phyloP scores from a whole-genome alignment of 805 yeast genomes.

The Metschnikowia matae region DNA sequence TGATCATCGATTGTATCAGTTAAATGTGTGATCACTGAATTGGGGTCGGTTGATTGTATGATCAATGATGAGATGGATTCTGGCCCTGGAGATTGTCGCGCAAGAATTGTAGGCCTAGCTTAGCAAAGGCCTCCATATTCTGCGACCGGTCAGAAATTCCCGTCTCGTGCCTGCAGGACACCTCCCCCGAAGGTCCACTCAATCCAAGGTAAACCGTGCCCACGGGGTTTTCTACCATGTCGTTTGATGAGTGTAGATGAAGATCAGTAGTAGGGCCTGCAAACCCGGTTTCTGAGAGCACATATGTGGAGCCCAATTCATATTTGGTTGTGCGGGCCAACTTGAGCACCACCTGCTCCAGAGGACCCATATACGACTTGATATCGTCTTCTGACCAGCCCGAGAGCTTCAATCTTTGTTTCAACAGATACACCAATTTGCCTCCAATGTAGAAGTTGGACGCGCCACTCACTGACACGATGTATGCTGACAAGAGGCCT shows the following conservation, averaged over 20 bases:
- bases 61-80: background rate
- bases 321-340: slow-evolving; percentile 75
- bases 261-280: slow-evolving; percentile 66
- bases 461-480: slow-evolving; percentile 83
- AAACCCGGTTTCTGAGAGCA: slow-evolving; percentile 81
- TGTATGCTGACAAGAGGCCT: slow-evolving; percentile 74
- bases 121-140: slow-evolving; percentile 78
- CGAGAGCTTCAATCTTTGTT: slow-evolving; percentile 65
- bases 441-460: slow-evolving; percentile 82
- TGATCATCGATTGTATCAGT: no score
- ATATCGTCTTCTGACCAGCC: slow-evolving; percentile 80
- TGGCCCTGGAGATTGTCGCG: slow-evolving; percentile 32
- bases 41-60: no score
- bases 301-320: slow-evolving; percentile 80
- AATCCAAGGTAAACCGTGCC: slow-evolving; percentile 75
- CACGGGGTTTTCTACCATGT: slow-evolving; percentile 29
- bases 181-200: slow-evolving; percentile 59
- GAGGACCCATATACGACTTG: slow-evolving; percentile 72
- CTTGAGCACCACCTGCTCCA: slow-evolving; percentile 67
- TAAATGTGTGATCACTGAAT: no score
- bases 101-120: slow-evolving; percentile 57
- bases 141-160: slow-evolving; percentile 48
- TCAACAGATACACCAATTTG: slow-evolving; percentile 70
- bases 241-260: slow-evolving; percentile 30
- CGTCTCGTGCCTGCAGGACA: slow-evolving; percentile 45